Conservation (phyloP, 257 asterid species). For the Lycium ferocissimum region DNA sequence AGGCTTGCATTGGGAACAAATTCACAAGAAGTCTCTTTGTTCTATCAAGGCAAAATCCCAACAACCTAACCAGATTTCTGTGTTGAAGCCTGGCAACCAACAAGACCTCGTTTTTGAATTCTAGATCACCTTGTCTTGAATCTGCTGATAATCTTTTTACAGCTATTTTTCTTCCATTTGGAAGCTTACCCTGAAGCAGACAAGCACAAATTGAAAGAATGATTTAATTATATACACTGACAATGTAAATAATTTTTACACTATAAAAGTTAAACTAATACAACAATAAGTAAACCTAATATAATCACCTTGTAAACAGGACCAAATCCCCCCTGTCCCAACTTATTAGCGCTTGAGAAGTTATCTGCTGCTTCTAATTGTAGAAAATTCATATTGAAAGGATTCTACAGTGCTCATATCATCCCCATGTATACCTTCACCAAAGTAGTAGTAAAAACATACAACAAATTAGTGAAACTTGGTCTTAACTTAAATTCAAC, state of each 20-base stretch:
- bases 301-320: slow-evolving; percentile 35
- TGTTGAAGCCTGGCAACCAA: too few relatives aligned
- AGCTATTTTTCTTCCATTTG: too few relatives aligned
- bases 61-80: too few relatives aligned
- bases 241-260: background rate
- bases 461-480: background rate
- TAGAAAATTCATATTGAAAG: slow-evolving; percentile 35
- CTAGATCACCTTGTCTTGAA: too few relatives aligned
- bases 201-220: background rate
- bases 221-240: background rate
- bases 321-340: slow-evolving; percentile 43
- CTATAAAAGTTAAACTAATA: background rate
- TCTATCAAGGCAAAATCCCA: too few relatives aligned
- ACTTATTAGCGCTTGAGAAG: slow-evolving; percentile 36
- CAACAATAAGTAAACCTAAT: background rate
- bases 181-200: too few relatives aligned
- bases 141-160: too few relatives aligned
- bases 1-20: too few relatives aligned
- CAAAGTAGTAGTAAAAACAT: background rate
- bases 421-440: background rate
- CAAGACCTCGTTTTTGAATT: too few relatives aligned
- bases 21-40: too few relatives aligned
- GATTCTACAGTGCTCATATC: slow-evolving; percentile 32
- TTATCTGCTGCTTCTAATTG: slow-evolving; percentile 30
- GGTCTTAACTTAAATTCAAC: background rate